Conservation (phyloP, 306 rosid species). For the Rubus idaeus region DNA sequence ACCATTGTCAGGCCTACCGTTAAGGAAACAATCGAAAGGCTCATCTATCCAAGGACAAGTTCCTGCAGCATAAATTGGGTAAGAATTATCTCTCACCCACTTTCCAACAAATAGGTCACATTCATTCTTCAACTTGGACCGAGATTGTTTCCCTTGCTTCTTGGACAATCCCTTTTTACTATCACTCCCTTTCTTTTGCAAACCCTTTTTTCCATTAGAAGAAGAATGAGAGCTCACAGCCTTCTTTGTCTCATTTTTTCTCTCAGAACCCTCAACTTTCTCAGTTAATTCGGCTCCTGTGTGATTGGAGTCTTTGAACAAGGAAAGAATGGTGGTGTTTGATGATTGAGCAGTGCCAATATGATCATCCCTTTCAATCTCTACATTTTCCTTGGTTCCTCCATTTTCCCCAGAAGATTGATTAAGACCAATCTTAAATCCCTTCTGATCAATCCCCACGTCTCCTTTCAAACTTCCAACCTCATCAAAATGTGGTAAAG, state of each 20-base stretch:
- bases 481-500: background rate
- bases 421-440: background rate
- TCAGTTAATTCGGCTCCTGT: background rate
- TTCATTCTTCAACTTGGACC: background rate
- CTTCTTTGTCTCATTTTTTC: background rate
- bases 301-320: background rate
- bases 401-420: background rate
- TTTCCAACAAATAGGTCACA: constrained; percentile 27
- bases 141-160: background rate
- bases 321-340: background rate
- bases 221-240: constrained; percentile 1
- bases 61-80: constrained; percentile 25
- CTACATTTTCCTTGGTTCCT: background rate
- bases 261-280: constrained; percentile 10
- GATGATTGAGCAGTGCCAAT: background rate
- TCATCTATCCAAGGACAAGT: constrained; percentile 25
- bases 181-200: background rate
- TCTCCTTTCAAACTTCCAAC: background rate
- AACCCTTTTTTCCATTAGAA: background rate
- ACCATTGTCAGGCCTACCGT: constrained; percentile 22
- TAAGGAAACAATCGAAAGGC: constrained; percentile 27
- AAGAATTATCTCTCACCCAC: constrained; percentile 24
- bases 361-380: background rate
- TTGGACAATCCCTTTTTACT: background rate
- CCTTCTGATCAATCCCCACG: constrained; percentile 1